phyloP scores from a whole-genome alignment of 2,329 filamentous ascomycete species.

The Arthrinium phaeospermum region DNA sequence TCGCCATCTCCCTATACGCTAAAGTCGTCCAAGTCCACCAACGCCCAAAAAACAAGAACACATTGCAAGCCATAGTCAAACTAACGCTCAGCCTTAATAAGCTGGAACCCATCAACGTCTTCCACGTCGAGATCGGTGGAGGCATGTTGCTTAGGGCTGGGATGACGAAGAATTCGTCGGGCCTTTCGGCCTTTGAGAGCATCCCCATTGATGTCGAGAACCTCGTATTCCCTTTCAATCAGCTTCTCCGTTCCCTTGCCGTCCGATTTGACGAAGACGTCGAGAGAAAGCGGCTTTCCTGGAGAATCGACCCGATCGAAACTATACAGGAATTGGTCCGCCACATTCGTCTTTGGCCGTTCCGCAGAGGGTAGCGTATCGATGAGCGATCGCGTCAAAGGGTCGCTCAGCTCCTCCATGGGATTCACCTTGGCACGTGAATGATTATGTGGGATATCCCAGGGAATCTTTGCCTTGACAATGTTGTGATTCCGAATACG shows the following conservation, averaged over 20 bases:
- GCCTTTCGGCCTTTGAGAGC: slow-evolving; percentile 51
- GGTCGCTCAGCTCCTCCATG: slow-evolving; percentile 43
- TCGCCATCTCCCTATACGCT: neutral
- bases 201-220: slow-evolving; percentile 52
- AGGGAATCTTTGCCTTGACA: slow-evolving; percentile 40
- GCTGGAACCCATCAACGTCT: slow-evolving; percentile 51
- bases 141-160: slow-evolving; percentile 28
- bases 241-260: slow-evolving; percentile 49
- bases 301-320: slow-evolving; percentile 49
- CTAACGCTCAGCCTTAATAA: slow-evolving; percentile 36
- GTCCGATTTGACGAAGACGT: slow-evolving; percentile 44
- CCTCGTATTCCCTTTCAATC: slow-evolving; percentile 55
- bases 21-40: neutral
- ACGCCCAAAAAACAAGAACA: neutral
- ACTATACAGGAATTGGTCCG: slow-evolving; percentile 49
- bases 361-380: slow-evolving; percentile 38
- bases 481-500: slow-evolving; percentile 41
- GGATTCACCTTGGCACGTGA: slow-evolving; percentile 42
- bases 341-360: slow-evolving; percentile 28
- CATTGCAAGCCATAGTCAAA: neutral
- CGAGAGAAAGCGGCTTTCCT: slow-evolving; percentile 46
- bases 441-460: slow-evolving; percentile 35
- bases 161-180: slow-evolving; percentile 45
- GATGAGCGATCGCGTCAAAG: slow-evolving; percentile 41
- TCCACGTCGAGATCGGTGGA: slow-evolving; percentile 31